Conservation (phyloP, 768 basidiomycete species). For the Hypsizygus marmoreus region DNA sequence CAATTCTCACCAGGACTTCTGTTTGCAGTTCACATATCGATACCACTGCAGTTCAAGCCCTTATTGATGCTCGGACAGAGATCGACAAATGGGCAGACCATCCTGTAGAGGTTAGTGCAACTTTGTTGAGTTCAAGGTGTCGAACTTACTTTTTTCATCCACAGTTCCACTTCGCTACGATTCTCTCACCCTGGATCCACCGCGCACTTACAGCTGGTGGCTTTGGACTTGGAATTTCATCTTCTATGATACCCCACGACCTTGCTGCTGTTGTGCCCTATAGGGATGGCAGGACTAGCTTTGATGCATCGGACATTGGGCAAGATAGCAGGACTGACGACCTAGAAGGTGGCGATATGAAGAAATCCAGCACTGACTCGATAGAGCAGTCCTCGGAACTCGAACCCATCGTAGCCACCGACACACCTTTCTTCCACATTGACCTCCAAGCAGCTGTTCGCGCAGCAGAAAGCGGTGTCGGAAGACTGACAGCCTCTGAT, state of each 20-base stretch:
- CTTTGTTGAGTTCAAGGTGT: neutral
- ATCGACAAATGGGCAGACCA: slow-evolving; percentile 87
- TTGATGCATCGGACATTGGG: slow-evolving; percentile 25
- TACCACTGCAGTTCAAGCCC: slow-evolving; percentile 86
- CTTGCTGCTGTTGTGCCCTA: slow-evolving; percentile 80
- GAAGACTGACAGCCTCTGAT: slow-evolving; percentile 15
- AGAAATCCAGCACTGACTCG: slow-evolving; percentile 25
- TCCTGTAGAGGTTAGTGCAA: slow-evolving; percentile 60
- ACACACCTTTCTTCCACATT: slow-evolving; percentile 90
- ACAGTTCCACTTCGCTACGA: slow-evolving; percentile 92
- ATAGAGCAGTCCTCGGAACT: slow-evolving; percentile 20
- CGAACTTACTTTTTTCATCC: slow-evolving; percentile 1
- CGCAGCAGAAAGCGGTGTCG: slow-evolving; percentile 58
- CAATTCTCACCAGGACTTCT: slow-evolving; percentile 1
- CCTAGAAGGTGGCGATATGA: slow-evolving; percentile 35
- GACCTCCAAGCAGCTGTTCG: slow-evolving; percentile 74
- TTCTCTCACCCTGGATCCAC: slow-evolving; percentile 92
- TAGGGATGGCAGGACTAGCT: slow-evolving; percentile 38
- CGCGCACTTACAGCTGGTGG: slow-evolving; percentile 88
- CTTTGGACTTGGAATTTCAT: slow-evolving; percentile 72
- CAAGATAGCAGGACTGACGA: slow-evolving; percentile 31
- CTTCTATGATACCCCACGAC: slow-evolving; percentile 50
- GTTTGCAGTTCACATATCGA: slow-evolving; percentile 79
- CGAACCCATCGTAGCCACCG: slow-evolving; percentile 45
- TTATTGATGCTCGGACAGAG: slow-evolving; percentile 85